These are phyloP conservation scores for Trametes hirsuta DNA, from an alignment of 1,284 basidiomycete genomes.

Conservation along the genomic window DNA sequence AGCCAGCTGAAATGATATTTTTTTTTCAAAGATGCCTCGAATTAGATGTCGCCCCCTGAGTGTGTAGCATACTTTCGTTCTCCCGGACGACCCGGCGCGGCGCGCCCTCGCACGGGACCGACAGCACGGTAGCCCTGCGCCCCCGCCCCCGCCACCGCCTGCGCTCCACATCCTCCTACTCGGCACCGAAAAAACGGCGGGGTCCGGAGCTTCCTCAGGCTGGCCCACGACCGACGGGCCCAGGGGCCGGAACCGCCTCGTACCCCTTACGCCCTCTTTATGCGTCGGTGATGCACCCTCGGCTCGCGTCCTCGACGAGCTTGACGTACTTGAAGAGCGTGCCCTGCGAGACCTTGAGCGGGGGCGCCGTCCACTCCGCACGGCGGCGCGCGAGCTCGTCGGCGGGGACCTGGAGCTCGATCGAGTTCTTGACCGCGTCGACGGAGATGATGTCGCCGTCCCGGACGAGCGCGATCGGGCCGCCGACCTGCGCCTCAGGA, in stretches of 20 bases:
- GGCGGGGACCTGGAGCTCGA: slow-evolving; percentile 72
- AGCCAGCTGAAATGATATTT: background rate
- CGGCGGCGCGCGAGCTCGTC: slow-evolving; percentile 75
- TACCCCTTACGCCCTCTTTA: slow-evolving; percentile 41
- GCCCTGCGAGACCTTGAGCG: slow-evolving; percentile 84
- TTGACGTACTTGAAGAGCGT: slow-evolving; percentile 90
- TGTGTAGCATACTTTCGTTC: slow-evolving; percentile 13
- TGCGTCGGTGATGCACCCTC: slow-evolving; percentile 87
- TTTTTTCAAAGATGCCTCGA: background rate
- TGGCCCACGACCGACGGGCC: background rate
- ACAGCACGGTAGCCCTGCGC: background rate
- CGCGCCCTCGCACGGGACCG: background rate
- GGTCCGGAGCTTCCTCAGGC: background rate
- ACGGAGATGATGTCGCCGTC: slow-evolving; percentile 89
- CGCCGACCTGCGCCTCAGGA: slow-evolving; percentile 87
- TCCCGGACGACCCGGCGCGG: background rate
- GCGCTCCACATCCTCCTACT: background rate
- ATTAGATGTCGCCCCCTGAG: slow-evolving; percentile 17
- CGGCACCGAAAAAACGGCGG: background rate
- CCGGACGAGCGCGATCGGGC: slow-evolving; percentile 86
- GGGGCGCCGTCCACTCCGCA: slow-evolving; percentile 76
- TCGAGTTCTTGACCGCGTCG: slow-evolving; percentile 83
- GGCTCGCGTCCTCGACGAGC: slow-evolving; percentile 84
- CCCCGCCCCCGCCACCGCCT: background rate
- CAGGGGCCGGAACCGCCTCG: too few species aligned